Percentiles rank a stretch among this genome's conserved stretches.
These are phyloP conservation scores for Solioccasus polychromus DNA, from an alignment of 768 basidiomycete species.

Conservation along the genomic window DNA sequence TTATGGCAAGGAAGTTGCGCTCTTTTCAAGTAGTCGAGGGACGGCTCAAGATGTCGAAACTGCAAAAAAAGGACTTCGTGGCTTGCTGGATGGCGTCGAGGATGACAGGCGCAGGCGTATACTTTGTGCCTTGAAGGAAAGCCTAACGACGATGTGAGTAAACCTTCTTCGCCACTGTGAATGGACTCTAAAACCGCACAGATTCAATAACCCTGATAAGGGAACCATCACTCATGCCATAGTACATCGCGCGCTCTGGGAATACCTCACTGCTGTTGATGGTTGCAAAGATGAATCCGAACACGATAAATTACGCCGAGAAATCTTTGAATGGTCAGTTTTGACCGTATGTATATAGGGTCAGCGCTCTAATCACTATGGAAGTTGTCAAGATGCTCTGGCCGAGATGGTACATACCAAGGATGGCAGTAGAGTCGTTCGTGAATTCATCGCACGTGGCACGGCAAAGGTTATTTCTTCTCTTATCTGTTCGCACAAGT, in stretches of 20 bases:
- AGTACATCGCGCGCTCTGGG: constrained; percentile 84
- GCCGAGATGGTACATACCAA: constrained; percentile 95
- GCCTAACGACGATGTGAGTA: constrained; percentile 69
- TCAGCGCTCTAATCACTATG: neutral
- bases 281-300: constrained; percentile 59
- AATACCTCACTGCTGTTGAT: constrained; percentile 69
- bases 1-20: constrained; percentile 81
- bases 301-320: constrained; percentile 68
- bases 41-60: constrained; percentile 62
- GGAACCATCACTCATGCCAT: constrained; percentile 83
- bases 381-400: constrained; percentile 77
- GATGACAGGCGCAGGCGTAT: constrained; percentile 65
- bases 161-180: neutral
- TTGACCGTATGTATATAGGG: neutral
- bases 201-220: constrained; percentile 91
- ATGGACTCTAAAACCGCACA: constrained; percentile 28
- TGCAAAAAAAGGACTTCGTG: constrained; percentile 64
- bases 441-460: constrained; percentile 81
- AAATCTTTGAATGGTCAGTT: constrained; percentile 76
- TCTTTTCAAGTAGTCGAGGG: constrained; percentile 60
- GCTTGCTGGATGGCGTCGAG: constrained; percentile 63
- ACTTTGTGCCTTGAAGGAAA: constrained; percentile 67
- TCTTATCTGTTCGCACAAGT: neutral
- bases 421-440: constrained; percentile 82
- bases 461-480: constrained; percentile 64